Conservation (phyloP, 2,329 filamentous ascomycete genomes). For the Sclerotinia glacialis region DNA sequence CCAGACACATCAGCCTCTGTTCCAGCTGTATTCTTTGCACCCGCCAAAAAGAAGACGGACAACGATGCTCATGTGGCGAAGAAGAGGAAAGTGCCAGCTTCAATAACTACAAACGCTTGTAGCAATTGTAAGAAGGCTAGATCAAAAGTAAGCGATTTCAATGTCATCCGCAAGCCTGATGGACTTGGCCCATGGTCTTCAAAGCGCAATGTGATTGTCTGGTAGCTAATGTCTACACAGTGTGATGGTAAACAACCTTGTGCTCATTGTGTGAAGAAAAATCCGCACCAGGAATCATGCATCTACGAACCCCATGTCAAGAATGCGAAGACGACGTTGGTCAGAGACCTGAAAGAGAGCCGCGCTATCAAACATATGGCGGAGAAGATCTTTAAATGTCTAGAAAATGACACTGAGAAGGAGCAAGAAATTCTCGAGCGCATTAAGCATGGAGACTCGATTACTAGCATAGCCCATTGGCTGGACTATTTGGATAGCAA, state of each 20-base stretch:
- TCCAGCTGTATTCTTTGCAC: too few species aligned
- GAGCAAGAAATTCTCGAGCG: conserved; percentile 37
- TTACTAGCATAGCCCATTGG: conserved; percentile 36
- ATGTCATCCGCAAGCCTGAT: background rate
- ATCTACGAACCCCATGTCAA: conserved; percentile 40
- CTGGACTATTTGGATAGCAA: conserved; percentile 33
- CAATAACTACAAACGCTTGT: conserved; percentile 9
- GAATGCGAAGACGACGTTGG: conserved; percentile 39
- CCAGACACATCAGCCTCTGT: background rate
- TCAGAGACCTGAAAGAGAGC: conserved; percentile 30
- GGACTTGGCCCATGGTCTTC: background rate
- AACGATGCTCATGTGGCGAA: background rate
- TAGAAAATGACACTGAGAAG: conserved; percentile 34
- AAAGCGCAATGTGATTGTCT: background rate
- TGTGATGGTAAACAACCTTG: conserved; percentile 41
- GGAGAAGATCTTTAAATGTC: conserved; percentile 30
- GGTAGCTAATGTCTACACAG: conserved; percentile 26
- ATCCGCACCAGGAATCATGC: conserved; percentile 31
- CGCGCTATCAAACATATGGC: conserved; percentile 2
- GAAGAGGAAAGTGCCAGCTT: background rate
- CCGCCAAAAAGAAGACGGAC: background rate
- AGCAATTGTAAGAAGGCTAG: conserved; percentile 8
- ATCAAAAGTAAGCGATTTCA: conserved; percentile 35
- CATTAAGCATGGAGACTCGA: conserved; percentile 35
- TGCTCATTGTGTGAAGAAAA: conserved; percentile 36